A percentile compares a stretch with the other conserved stretches of the same genome.
Conservation (phyloP, 345 rosid genomes). For the Corymbia maculata region DNA sequence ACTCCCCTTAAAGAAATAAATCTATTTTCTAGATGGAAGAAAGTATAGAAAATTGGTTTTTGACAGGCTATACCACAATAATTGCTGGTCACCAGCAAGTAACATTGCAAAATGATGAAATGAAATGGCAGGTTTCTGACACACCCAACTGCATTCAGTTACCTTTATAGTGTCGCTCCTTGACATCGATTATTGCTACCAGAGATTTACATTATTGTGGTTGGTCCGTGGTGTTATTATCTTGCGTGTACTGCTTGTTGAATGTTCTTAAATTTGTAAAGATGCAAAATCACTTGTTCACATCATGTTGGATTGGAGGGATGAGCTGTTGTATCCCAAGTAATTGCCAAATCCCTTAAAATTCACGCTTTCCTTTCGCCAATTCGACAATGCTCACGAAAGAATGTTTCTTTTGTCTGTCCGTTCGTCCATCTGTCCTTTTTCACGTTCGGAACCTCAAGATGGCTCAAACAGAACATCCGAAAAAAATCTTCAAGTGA, state of each 20-base stretch:
- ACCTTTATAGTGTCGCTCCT: not conserved
- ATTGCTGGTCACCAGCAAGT: not conserved
- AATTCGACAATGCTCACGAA: not conserved
- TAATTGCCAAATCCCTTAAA: not conserved
- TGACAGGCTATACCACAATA: not conserved
- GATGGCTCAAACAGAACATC: not conserved
- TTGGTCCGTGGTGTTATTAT: not conserved
- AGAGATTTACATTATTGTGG: not conserved
- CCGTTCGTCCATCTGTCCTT: not conserved
- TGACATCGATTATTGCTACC: not conserved
- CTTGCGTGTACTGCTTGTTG: not conserved
- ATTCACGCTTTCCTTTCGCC: not conserved
- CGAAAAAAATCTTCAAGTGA: not conserved
- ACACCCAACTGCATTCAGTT: not conserved
- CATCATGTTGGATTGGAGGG: not conserved
- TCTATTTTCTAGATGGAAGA: not conserved
- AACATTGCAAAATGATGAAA: not conserved
- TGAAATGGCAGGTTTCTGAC: not conserved
- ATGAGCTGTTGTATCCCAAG: not conserved
- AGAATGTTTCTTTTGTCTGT: not conserved
- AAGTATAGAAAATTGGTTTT: not conserved
- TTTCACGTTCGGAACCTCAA: not conserved
- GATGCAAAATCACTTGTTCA: not conserved
- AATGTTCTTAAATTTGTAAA: not conserved
- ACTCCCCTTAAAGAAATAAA: not conserved